phyloP scores from a whole-genome alignment of 495 filamentous ascomycete genomes.

The Aspergillus asperescens region DNA sequence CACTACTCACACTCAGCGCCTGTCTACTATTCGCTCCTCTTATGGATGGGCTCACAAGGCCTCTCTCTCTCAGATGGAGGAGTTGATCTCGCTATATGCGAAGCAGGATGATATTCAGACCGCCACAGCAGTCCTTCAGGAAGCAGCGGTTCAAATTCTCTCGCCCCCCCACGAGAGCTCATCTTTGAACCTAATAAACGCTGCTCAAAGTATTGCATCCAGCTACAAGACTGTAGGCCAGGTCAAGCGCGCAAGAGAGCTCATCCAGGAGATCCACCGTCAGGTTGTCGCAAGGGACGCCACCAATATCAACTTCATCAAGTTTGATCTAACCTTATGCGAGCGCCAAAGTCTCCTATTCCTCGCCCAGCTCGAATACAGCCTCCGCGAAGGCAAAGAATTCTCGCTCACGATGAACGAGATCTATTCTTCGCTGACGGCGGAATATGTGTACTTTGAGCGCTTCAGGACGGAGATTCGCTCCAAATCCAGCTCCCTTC shows the following conservation, averaged over 20 bases:
- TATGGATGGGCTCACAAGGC: constrained; percentile 40
- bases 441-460: constrained; percentile 39
- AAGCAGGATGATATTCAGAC: constrained; percentile 28
- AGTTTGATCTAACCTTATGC: constrained; percentile 32
- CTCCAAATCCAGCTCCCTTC: constrained; percentile 27
- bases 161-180: constrained; percentile 30
- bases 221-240: constrained; percentile 32
- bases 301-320: constrained; percentile 16
- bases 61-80: constrained; percentile 32
- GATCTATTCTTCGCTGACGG: constrained; percentile 33
- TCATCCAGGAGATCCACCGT: constrained; percentile 38
- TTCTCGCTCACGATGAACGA: constrained; percentile 30
- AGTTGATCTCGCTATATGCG: constrained; percentile 33
- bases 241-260: constrained; percentile 28
- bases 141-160: constrained; percentile 35
- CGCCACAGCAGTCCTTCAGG: constrained; percentile 29
- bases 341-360: constrained; percentile 36
- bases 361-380: constrained; percentile 38
- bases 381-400: constrained; percentile 24
- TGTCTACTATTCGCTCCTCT: constrained; percentile 26
- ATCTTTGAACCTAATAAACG: constrained; percentile 23
- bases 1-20: constrained; percentile 28
- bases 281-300: constrained; percentile 27
- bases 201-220: constrained; percentile 31
- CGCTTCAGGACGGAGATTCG: constrained; percentile 29